A percentile compares a stretch with the other conserved stretches of the same genome.
Evolutionary conservation across 2,329 filamentous ascomycete genomes (phyloP).

Genomic region (Sporothrix pseudoabietina): DNA sequence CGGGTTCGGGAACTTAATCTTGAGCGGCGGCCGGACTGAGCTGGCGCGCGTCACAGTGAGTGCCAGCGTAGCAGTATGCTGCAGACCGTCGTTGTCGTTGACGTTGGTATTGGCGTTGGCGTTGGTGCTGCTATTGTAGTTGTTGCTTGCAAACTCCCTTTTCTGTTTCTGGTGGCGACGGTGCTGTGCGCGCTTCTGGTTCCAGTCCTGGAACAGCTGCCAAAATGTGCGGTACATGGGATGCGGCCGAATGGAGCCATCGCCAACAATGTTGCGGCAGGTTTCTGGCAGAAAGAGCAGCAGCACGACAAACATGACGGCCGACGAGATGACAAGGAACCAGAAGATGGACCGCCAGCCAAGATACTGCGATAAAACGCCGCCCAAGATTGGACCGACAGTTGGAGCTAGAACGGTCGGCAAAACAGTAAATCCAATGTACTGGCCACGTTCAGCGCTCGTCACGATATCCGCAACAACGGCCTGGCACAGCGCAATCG

Average conservation of each 20-base stretch:
- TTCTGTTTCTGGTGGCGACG: slow-evolving; percentile 16
- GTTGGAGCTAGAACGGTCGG: slow-evolving; percentile 53
- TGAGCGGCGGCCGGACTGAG: slow-evolving; percentile 30
- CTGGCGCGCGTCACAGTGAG: slow-evolving; percentile 2
- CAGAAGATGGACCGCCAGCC: slow-evolving; percentile 66
- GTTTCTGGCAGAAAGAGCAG: slow-evolving; percentile 58
- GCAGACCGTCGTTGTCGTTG: not conserved
- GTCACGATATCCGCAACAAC: slow-evolving; percentile 67
- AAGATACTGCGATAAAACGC: slow-evolving; percentile 57
- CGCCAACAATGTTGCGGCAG: slow-evolving; percentile 52
- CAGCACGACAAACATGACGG: slow-evolving; percentile 48
- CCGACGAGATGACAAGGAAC: slow-evolving; percentile 56
- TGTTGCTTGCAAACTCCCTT: not conserved
- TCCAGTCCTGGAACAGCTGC: slow-evolving; percentile 30
- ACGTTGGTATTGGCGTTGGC: not conserved
- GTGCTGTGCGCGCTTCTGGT: not conserved
- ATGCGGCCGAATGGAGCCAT: slow-evolving; percentile 49
- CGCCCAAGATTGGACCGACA: slow-evolving; percentile 61
- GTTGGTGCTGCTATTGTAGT: not conserved
- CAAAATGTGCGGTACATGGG: slow-evolving; percentile 31
- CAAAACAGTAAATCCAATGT: slow-evolving; percentile 56
- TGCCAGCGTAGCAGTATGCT: not conserved
- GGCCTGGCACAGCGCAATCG: slow-evolving; percentile 58
- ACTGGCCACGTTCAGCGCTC: slow-evolving; percentile 61
- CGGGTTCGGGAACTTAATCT: slow-evolving; percentile 61